phyloP scores from a whole-genome alignment of 2,329 filamentous ascomycete genomes.

The Ophiostoma pallidulum region DNA sequence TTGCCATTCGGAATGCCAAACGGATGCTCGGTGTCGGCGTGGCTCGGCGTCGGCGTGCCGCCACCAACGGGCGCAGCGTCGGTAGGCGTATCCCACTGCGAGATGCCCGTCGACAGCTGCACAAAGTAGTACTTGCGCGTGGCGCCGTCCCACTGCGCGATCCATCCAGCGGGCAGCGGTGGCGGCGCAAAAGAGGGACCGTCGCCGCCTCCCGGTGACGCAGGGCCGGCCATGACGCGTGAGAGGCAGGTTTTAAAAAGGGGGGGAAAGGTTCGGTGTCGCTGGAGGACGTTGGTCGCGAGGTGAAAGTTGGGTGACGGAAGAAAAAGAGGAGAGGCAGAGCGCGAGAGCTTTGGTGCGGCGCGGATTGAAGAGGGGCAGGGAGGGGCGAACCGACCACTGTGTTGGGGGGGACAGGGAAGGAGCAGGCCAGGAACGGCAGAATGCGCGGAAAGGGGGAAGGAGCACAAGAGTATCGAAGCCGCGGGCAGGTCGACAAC shows the following conservation, averaged over 20 bases:
- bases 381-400: no score
- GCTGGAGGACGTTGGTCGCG: no score
- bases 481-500: no score
- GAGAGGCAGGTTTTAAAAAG: not conserved
- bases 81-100: constrained; percentile 66
- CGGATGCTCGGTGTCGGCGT: constrained; percentile 46
- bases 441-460: no score
- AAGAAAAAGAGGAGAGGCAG: no score
- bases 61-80: constrained; percentile 52
- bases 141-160: constrained; percentile 57
- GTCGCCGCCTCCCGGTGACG: constrained; percentile 47
- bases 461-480: no score
- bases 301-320: no score
- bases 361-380: no score
- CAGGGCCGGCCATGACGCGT: constrained; percentile 43
- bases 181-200: constrained; percentile 52
- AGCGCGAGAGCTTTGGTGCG: no score
- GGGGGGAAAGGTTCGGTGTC: no score
- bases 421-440: no score
- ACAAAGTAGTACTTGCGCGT: constrained; percentile 63
- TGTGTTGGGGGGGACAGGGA: no score
- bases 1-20: constrained; percentile 41
- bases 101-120: constrained; percentile 60
- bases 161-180: constrained; percentile 55
- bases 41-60: constrained; percentile 40